phyloP scores from a whole-genome alignment of 2,329 filamentous ascomycete species.

The Bipolaris cookei region DNA sequence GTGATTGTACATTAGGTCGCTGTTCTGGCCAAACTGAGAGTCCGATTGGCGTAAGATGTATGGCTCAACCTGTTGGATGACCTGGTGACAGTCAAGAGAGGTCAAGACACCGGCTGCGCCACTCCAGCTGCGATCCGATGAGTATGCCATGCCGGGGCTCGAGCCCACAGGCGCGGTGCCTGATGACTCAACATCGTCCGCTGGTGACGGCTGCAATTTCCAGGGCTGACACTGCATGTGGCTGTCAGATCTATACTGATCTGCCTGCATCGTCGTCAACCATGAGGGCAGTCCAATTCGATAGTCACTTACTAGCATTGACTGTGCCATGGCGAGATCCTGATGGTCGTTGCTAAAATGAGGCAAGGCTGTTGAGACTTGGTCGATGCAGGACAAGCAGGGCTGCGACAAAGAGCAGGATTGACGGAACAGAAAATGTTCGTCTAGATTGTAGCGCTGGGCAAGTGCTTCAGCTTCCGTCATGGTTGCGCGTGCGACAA shows the following conservation, averaged over 20 bases:
- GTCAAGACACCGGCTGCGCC: not conserved
- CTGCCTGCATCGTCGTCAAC: constrained; percentile 18
- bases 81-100: constrained; percentile 8
- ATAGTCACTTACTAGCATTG: constrained; percentile 21
- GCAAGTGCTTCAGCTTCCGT: constrained; percentile 20
- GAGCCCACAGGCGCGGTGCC: not conserved
- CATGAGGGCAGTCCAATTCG: not conserved
- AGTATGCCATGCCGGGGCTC: not conserved
- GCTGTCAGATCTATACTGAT: constrained; percentile 13
- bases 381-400: constrained; percentile 3
- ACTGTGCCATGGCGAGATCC: constrained; percentile 22
- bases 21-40: constrained; percentile 11
- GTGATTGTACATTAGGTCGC: constrained; percentile 16
- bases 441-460: constrained; percentile 5
- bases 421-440: constrained; percentile 7
- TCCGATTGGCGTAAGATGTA: constrained; percentile 14
- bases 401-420: constrained; percentile 8
- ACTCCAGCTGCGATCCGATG: constrained; percentile 9
- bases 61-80: constrained; percentile 11
- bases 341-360: not conserved
- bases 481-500: constrained; percentile 17
- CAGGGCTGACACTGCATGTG: constrained; percentile 13
- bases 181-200: constrained; percentile 3
- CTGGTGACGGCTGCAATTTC: constrained; percentile 11
- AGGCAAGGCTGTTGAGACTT: constrained; percentile 1